These are phyloP conservation scores for Goffeauzyma gilvescens DNA, from an alignment of 768 basidiomycete species.

Conservation along the genomic window DNA sequence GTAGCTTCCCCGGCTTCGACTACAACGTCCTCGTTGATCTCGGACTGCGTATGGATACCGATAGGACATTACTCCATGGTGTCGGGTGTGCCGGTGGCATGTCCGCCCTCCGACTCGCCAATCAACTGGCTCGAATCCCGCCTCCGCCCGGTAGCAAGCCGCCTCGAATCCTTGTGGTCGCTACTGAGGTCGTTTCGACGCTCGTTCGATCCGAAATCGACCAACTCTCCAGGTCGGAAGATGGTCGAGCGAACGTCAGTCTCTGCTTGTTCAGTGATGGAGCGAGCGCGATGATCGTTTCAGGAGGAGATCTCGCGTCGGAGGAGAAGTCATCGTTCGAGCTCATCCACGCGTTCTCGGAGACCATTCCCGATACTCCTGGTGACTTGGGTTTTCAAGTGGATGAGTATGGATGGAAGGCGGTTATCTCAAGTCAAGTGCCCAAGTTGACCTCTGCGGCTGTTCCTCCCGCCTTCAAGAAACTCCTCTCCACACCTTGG, in stretches of 20 bases:
- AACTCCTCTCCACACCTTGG: not conserved
- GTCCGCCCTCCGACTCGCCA: conserved; percentile 11
- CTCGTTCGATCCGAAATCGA: conserved; percentile 12
- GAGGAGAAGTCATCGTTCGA: conserved; percentile 12
- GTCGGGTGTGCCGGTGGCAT: conserved; percentile 15
- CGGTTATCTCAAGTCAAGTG: conserved; percentile 12
- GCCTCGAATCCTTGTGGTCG: conserved; percentile 11
- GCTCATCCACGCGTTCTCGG: conserved; percentile 9
- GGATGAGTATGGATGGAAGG: conserved; percentile 14
- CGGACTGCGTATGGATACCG: conserved; percentile 4
- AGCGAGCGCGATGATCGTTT: conserved; percentile 14
- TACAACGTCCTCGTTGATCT: conserved; percentile 9
- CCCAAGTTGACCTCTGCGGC: conserved; percentile 9
- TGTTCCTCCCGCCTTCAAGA: conserved; percentile 8
- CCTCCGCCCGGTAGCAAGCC: conserved; percentile 1
- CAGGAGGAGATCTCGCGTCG: conserved; percentile 6
- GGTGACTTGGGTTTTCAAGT: conserved; percentile 14
- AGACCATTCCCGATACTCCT: conserved; percentile 12
- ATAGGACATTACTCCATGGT: conserved; percentile 13
- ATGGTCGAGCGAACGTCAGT: conserved; percentile 11
- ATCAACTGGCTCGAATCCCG: conserved; percentile 3
- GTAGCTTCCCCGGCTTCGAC: conserved; percentile 11
- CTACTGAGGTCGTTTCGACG: conserved; percentile 12
- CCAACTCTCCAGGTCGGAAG: conserved; percentile 5
- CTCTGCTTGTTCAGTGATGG: conserved; percentile 15